Base-by-base conservation (phyloP, 2,329 filamentous ascomycete genomes). In the Fusarium nisikadoi region DNA sequence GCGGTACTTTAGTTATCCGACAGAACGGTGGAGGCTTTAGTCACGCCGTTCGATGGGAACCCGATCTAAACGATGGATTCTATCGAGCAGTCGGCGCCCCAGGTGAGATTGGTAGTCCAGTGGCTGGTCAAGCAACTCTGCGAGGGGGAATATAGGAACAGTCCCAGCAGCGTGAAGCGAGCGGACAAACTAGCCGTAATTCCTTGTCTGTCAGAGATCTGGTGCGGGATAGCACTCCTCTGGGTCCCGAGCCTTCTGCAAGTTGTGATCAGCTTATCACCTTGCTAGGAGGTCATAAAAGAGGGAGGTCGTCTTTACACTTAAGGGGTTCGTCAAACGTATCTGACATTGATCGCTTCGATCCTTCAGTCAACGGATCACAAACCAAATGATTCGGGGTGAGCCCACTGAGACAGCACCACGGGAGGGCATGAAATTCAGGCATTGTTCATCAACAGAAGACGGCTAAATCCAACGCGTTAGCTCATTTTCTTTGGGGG, bases 1-100 rank as follows among this genome's bases (percentile, higher is more conserved):
- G 95, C 47, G 96, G 96, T n/a, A 92, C 88, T 31, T 97, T 99
- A 78, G 90, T 93, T 38, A 86, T 93, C 70, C 88, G 87, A 68
- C 85, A 87, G 42, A 87, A 89, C 53, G 68, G 68, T n/a, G 65
- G 62, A 35, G 84, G 77, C 2, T 72, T 76, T n/a, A 81, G 81
- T 63, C 79, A 80, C 41, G 75, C 76, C 11, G 86, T 92, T 56
- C 85, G 88, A 20, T 90, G 88, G 82, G 85, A 91, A 62, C 84
- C 87, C 19, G 87, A 89, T 74, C 82, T 80, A 60, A 83, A 81
- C 64, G 84, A 82, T 66, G 81, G 82, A 25, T 78, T 82, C 17
- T 83, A 80, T 68, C 83, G 86, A 71, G 81, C 83, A 10, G 81
- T 89, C 3, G 88, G 87, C 49, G 86, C 87, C 11, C 90, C 91